Conservation (phyloP, 2,329 filamentous ascomycete genomes). For the Annulohypoxylon truncatum region DNA sequence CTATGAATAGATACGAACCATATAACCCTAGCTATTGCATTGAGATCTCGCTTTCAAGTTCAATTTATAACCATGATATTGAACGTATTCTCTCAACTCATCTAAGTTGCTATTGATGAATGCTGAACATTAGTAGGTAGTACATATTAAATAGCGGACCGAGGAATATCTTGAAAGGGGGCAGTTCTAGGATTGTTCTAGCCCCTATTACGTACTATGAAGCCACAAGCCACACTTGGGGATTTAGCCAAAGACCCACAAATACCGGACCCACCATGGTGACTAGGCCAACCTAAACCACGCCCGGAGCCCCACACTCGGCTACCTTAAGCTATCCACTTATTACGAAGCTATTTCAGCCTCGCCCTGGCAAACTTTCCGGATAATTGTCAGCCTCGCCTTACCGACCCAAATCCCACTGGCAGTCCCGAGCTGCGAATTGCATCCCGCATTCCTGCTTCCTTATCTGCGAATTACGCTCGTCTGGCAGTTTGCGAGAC, state of each 20-base stretch:
- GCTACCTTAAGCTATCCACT: slow-evolving; percentile 24
- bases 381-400: slow-evolving; percentile 40
- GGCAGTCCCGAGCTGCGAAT: slow-evolving; percentile 8
- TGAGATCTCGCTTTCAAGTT: not conserved
- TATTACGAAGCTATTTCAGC: slow-evolving; percentile 39
- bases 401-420: slow-evolving; percentile 13
- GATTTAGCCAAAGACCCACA: not conserved
- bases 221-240: slow-evolving; percentile 14
- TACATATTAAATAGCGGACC: no score
- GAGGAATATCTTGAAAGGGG: not conserved
- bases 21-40: not conserved
- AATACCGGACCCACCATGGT: not conserved
- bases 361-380: slow-evolving; percentile 37
- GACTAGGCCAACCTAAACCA: not conserved
- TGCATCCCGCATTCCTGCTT: slow-evolving; percentile 2
- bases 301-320: slow-evolving; percentile 17
- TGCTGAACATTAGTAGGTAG: no score
- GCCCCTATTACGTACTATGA: no score
- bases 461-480: not conserved
- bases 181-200: not conserved
- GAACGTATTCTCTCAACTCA: no score
- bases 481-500: not conserved
- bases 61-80: not conserved
- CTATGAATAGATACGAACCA: no score
- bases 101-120: no score